phyloP scores from a whole-genome alignment of 1,284 basidiomycete species.

The Leccinum ambiguum region DNA sequence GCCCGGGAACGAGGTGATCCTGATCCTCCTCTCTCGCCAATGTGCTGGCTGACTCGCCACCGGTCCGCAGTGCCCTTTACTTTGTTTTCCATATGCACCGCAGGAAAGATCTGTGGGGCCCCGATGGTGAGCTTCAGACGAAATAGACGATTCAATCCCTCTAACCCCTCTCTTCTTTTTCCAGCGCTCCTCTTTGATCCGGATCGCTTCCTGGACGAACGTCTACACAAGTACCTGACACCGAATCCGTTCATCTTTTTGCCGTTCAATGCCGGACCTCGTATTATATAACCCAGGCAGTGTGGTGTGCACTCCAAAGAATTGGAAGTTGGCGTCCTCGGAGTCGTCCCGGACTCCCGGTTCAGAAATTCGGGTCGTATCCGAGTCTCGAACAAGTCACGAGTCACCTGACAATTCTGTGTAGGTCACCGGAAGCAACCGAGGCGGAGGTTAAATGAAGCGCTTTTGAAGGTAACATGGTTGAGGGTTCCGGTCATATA shows the following conservation, averaged over 20 bases:
- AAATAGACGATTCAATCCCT: not conserved
- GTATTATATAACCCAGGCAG: constrained; percentile 20
- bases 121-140: constrained; percentile 28
- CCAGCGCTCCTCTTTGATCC: constrained; percentile 48
- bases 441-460: too few relatives aligned
- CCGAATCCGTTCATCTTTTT: constrained; percentile 45
- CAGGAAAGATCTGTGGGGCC: constrained; percentile 37
- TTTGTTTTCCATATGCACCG: constrained; percentile 37
- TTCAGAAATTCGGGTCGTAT: too few relatives aligned
- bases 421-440: too few relatives aligned
- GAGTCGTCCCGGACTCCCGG: too few relatives aligned
- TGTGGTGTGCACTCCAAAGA: too few relatives aligned
- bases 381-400: too few relatives aligned
- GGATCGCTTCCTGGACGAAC: constrained; percentile 47
- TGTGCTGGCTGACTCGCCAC: not conserved
- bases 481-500: too few relatives aligned
- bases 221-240: constrained; percentile 29
- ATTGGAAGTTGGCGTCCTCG: too few relatives aligned
- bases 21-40: not conserved
- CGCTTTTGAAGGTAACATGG: too few relatives aligned
- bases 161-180: not conserved
- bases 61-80: constrained; percentile 22
- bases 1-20: constrained; percentile 20
- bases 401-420: too few relatives aligned
- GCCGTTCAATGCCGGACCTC: constrained; percentile 49